These are phyloP conservation scores for Liquidambar formosana DNA, from an alignment of 164 flowering plant genomes.

Conservation along the genomic window DNA sequence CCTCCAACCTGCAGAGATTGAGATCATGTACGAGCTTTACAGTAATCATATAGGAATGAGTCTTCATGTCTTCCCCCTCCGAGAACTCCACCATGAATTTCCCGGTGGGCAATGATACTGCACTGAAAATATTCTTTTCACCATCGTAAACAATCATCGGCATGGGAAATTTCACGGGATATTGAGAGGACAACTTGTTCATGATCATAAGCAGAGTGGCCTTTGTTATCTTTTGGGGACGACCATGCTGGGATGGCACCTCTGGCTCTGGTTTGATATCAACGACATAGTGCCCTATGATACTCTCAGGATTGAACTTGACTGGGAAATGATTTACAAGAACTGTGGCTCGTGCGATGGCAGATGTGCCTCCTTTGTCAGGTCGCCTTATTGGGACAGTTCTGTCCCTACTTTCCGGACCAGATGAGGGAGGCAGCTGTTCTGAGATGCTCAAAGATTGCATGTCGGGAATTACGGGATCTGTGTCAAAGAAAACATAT, in stretches of 20 bases:
- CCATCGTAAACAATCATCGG: conserved; percentile 60
- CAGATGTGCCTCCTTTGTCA: conserved; percentile 39
- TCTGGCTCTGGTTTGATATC: conserved; percentile 35
- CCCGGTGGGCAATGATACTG: conserved; percentile 48
- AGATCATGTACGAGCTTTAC: conserved; percentile 48
- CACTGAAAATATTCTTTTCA: conserved; percentile 63
- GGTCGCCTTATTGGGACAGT: conserved; percentile 44
- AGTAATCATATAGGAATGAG: conserved; percentile 27
- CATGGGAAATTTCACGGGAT: conserved; percentile 25
- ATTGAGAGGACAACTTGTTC: conserved; percentile 33
- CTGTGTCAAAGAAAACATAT: not conserved
- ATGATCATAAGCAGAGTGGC: conserved; percentile 25
- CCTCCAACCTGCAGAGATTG: conserved; percentile 39
- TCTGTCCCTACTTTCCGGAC: not conserved
- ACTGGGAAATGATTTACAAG: conserved; percentile 57
- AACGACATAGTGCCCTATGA: conserved; percentile 47
- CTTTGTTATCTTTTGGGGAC: conserved; percentile 36
- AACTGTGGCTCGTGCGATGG: conserved; percentile 10
- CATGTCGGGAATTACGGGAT: not conserved
- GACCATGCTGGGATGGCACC: conserved; percentile 17
- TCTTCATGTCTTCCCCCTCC: conserved; percentile 34
- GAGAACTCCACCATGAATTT: conserved; percentile 37
- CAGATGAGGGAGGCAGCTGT: conserved; percentile 3
- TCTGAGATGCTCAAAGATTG: not conserved
- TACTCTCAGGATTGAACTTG: conserved; percentile 25